Base-by-base conservation (phyloP, 2,329 filamentous ascomycete genomes). In the Colletotrichum tanaceti region DNA sequence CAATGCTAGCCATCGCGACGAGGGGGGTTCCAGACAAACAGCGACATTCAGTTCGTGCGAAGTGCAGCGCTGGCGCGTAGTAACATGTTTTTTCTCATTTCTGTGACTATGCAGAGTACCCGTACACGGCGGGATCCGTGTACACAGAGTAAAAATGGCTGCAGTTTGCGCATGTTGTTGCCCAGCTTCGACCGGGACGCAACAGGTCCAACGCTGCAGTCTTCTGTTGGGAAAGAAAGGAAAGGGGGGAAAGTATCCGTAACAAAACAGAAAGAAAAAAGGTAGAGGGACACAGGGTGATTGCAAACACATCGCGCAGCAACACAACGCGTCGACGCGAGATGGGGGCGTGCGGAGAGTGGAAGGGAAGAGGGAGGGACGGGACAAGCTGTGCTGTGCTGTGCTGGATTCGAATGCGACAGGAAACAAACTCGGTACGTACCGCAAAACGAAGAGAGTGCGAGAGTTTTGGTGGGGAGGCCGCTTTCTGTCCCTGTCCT, bases 391-490 rank as follows among this genome's bases (percentile, higher is more conserved):
- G 28, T 20, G 32, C 32, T 35, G 38, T 22, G 52, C 50, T 46
- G 35, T 20, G 32, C 32, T 35, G 38, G 46, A 35, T 6, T 39
- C 24, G 57, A 28, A 58, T 54, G 64, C 32, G 63, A 58, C 58
- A n/a, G 47, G 39, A 63, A 68, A 70, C 57, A 68, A 47, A 52
- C 1, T 70, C 63, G 64, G 67, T 68, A 70, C 67, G 64, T 70
- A 70, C 67, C 58, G 52, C 44, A 44, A 18, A 24, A 65, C 41
- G 47, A 32, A 32, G 32, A 47, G 38, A 46, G 50, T 22, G 16
- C 28, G 18, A 24, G 35, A 10, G n/a, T 35, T 10, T 35, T 35
- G 32, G 32, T 35, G 10, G 32, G 32, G 32, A 32, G 2, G 32
- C 32, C 2, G 32, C 32, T 32, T 7, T 32, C 32, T 32, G 32